phyloP scores from a whole-genome alignment of 2,329 filamentous ascomycete species.

The Mycosphaerella sp. region DNA sequence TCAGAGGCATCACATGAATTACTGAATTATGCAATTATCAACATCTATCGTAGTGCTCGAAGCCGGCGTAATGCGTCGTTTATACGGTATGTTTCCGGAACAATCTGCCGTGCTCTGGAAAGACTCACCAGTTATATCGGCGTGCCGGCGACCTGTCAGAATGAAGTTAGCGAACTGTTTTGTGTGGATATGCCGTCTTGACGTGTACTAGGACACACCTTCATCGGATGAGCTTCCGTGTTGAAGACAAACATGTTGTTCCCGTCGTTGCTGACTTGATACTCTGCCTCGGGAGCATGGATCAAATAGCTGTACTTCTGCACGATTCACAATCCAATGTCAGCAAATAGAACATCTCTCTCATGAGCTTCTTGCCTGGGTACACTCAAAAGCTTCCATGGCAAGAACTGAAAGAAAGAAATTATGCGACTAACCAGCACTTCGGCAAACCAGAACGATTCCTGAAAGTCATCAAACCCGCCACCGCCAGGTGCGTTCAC shows the following conservation, averaged over 20 bases:
- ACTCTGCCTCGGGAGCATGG: slow-evolving; percentile 44
- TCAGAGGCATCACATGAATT: too few relatives aligned
- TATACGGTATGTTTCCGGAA: too few relatives aligned
- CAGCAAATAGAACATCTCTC: too few relatives aligned
- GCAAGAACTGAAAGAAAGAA: too few relatives aligned
- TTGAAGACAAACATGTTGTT: slow-evolving; percentile 55
- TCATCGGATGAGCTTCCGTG: slow-evolving; percentile 59
- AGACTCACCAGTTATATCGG: not conserved
- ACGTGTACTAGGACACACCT: slow-evolving; percentile 29
- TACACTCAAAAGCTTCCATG: too few relatives aligned
- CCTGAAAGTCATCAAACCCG: slow-evolving; percentile 61
- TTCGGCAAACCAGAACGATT: slow-evolving; percentile 85
- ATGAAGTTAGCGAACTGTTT: not conserved
- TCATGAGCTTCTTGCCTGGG: too few relatives aligned
- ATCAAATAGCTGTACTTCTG: slow-evolving; percentile 72
- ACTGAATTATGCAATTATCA: too few relatives aligned
- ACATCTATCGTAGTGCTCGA: too few relatives aligned
- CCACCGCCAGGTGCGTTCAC: slow-evolving; percentile 30
- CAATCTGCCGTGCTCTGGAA: too few relatives aligned
- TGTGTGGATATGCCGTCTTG: not conserved
- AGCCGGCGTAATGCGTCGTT: too few relatives aligned
- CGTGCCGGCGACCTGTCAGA: not conserved
- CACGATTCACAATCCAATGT: too few relatives aligned
- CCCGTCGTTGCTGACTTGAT: slow-evolving; percentile 47
- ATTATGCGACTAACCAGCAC: slow-evolving; percentile 44